phyloP scores from a whole-genome alignment of 2,329 filamentous ascomycete species.

The Penicillium psychrosexuale region DNA sequence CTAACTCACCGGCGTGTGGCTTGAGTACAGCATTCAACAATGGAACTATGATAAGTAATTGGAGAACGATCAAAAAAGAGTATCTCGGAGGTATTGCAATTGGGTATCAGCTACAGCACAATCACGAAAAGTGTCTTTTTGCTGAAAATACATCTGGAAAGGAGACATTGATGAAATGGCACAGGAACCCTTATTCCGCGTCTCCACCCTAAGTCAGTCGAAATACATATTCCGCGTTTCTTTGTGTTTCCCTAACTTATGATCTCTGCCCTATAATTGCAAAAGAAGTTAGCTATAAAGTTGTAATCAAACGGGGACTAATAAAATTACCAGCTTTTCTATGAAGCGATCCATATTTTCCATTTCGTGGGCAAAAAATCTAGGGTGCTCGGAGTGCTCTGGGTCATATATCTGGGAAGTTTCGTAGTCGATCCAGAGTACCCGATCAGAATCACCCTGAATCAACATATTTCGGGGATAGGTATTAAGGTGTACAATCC shows the following conservation, averaged over 20 bases:
- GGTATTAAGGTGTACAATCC: neutral
- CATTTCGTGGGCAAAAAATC: neutral
- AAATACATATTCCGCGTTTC: neutral
- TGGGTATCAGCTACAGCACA: too few species aligned
- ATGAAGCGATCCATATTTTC: neutral
- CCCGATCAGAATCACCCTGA: neutral
- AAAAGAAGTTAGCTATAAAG: neutral
- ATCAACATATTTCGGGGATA: neutral
- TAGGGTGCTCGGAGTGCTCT: neutral
- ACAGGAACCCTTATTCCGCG: too few species aligned
- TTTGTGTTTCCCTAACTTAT: neutral
- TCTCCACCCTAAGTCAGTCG: rapidly evolving
- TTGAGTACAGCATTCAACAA: too few species aligned
- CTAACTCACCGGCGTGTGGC: too few species aligned
- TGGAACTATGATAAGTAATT: too few species aligned
- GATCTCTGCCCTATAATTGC: neutral
- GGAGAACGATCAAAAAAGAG: too few species aligned
- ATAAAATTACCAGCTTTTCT: neutral
- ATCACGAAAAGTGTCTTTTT: too few species aligned
- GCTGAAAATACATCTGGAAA: too few species aligned
- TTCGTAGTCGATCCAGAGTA: neutral
- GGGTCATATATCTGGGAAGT: neutral
- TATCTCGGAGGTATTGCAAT: too few species aligned
- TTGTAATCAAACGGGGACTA: neutral
- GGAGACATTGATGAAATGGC: too few species aligned